These are phyloP conservation scores for Taiwanofungus camphoratus DNA, from an alignment of 1,284 basidiomycete species.

Conservation along the genomic window DNA sequence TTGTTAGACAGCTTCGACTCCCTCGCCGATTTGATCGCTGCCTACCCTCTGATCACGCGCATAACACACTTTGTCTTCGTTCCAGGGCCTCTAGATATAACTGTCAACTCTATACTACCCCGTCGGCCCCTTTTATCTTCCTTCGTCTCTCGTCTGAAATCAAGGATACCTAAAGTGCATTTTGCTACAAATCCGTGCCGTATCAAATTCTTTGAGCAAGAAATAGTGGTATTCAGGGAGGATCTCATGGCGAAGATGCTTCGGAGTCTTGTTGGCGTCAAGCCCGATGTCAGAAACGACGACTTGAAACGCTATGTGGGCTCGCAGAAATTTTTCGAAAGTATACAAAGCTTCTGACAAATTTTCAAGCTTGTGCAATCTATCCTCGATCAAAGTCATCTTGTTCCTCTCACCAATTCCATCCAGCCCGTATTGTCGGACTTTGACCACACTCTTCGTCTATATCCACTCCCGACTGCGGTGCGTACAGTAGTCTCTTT, in stretches of 20 bases:
- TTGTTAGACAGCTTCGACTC: conserved; percentile 76
- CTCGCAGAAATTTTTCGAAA: too few relatives aligned
- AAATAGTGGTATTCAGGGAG: conserved; percentile 92
- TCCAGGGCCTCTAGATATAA: conserved; percentile 89
- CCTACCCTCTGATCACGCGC: conserved; percentile 73
- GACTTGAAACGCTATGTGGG: conserved; percentile 86
- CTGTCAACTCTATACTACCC: conserved; percentile 72
- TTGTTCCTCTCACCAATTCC: conserved; percentile 78
- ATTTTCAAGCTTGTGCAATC: conserved; percentile 95
- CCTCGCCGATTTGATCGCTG: conserved; percentile 78
- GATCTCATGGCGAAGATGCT: conserved; percentile 94
- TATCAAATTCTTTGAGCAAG: conserved; percentile 93
- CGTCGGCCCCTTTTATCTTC: conserved; percentile 73
- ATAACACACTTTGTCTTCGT: conserved; percentile 90
- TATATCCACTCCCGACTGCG: conserved; percentile 93
- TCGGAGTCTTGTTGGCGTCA: conserved; percentile 84
- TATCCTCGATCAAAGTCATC: conserved; percentile 87
- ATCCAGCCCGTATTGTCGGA: conserved; percentile 89
- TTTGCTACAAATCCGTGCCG: conserved; percentile 93
- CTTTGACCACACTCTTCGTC: conserved; percentile 85
- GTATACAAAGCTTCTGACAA: too few relatives aligned
- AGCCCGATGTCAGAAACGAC: conserved; percentile 66
- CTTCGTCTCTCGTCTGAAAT: conserved; percentile 63
- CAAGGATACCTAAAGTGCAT: conserved; percentile 71
- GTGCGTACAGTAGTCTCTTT: too few relatives aligned